Evolutionary conservation across 164 flowering plant species (phyloP), one percentile per base, ranked within the genome.

Genomic region (Pachysandra terminalis): DNA sequence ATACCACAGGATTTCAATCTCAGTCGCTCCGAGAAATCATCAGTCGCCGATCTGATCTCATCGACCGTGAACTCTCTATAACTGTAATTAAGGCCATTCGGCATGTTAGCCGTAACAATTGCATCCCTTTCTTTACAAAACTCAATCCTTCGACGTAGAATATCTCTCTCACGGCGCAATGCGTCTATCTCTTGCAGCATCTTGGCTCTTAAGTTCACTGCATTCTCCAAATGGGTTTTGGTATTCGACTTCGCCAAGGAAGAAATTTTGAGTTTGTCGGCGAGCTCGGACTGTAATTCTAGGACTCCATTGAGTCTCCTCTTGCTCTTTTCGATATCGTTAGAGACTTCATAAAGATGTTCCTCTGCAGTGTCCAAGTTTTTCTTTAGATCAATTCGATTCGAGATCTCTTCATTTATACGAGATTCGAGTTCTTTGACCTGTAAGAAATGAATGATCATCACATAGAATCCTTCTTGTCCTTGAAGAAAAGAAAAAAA

Each of bases 61-160:
- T 82, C 83, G 0, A 69, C 74, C 4, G 73, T 71, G 62, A 82
- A 90, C 69, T 84, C 86, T 26, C 79, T 84, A 49, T 66, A 82
- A 16, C 73, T 63, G 60, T 75, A 83, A 14, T 67, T 71, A 32
- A 62, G 9, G 2, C 71, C 75, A 54, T 6, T 66, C 25, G 66
- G 58, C 59, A 68, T 74, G 8, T 67, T 19, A 8, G 66, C 83
- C 66, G 40, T 57, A 8, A 71, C 82, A 0, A 82, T 73, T 0
- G 85, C 85, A 22, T 83, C 87, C 61, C 81, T 85, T 25, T 85
- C 89, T 64, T 56, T 80, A 23, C 89, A 90, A 27, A 87, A 87
- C 67, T 86, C 85, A 21, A 85, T 78, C 58, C 88, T 70, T 3
- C 86, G 75, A 0, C 77, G 77, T 19, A 90, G 49, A 35, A 86